Percentiles rank a stretch among this genome's conserved stretches.
Evolutionary conservation across 495 filamentous ascomycete genomes (phyloP).

Genomic region (Penicillium tannophilum): DNA sequence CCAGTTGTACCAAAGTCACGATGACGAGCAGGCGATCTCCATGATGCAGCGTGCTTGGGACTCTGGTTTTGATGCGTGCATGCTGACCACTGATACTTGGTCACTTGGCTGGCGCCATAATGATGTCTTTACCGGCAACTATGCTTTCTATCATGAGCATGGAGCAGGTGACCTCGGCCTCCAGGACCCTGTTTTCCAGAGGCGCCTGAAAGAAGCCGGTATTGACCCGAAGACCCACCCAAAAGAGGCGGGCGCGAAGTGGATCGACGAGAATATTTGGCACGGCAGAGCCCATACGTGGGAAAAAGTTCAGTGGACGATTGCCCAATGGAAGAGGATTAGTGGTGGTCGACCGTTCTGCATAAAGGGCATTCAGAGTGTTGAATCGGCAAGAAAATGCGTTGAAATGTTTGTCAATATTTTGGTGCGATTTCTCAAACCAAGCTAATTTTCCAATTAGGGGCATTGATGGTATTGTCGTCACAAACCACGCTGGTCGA

Average conservation of each 20-base stretch:
- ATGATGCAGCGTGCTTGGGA: slow-evolving; percentile 56
- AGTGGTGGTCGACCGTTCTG: slow-evolving; percentile 58
- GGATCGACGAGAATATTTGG: slow-evolving; percentile 64
- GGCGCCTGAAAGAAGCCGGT: slow-evolving; percentile 47
- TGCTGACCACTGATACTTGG: slow-evolving; percentile 69
- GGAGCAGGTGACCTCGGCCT: slow-evolving; percentile 57
- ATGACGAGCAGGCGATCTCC: slow-evolving; percentile 59
- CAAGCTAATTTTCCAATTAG: background rate
- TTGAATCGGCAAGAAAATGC: slow-evolving; percentile 54
- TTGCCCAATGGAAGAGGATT: slow-evolving; percentile 53
- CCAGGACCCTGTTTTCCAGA: slow-evolving; percentile 58
- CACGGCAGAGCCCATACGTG: slow-evolving; percentile 62
- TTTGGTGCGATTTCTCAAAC: background rate
- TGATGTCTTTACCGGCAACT: slow-evolving; percentile 58
- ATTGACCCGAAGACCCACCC: slow-evolving; percentile 55
- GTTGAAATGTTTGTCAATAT: slow-evolving; percentile 37
- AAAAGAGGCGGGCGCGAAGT: slow-evolving; percentile 55
- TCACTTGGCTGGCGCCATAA: slow-evolving; percentile 66
- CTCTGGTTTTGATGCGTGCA: slow-evolving; percentile 57
- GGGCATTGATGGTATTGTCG: slow-evolving; percentile 44
- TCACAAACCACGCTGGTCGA: slow-evolving; percentile 58
- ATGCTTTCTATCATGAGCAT: slow-evolving; percentile 62
- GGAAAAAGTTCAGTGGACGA: slow-evolving; percentile 60
- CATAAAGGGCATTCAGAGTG: slow-evolving; percentile 59
- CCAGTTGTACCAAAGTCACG: slow-evolving; percentile 68